These are phyloP conservation scores for Alternaria sp. DNA, from an alignment of 2,329 filamentous ascomycete species.

Conservation along the genomic window DNA sequence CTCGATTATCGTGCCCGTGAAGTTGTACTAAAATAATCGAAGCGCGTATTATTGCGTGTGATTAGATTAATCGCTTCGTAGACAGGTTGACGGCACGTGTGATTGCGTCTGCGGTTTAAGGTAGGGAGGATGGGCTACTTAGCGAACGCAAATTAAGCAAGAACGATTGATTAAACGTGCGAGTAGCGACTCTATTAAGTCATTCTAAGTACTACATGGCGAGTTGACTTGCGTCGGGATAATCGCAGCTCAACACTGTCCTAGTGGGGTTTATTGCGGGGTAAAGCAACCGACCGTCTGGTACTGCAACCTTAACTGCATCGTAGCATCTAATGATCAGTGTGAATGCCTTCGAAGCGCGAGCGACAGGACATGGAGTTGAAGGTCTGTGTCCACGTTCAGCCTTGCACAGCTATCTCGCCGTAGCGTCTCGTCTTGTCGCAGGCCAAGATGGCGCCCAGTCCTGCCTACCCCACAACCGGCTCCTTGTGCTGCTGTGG, in stretches of 20 bases:
- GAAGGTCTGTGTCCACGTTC: not conserved
- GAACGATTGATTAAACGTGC: not conserved
- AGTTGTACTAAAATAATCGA: not conserved
- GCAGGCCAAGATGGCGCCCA: conserved; percentile 1
- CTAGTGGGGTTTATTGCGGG: conserved; percentile 33
- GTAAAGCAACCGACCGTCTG: conserved; percentile 21
- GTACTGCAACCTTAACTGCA: conserved; percentile 6
- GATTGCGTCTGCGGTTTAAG: not conserved
- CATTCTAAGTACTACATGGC: not conserved
- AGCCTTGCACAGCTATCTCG: conserved; percentile 6
- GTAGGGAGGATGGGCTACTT: not conserved
- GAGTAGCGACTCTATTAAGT: not conserved
- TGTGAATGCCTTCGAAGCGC: not conserved
- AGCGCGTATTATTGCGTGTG: not conserved
- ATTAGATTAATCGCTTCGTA: not conserved
- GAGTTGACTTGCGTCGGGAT: conserved; percentile 25
- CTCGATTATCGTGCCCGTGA: not conserved
- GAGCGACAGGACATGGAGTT: not conserved
- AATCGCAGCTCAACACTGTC: conserved; percentile 25
- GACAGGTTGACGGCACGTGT: not conserved
- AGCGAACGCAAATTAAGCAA: not conserved
- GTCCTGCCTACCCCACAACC: conserved; percentile 14
- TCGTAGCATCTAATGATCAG: not conserved
- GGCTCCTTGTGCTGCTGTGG: conserved; percentile 7
- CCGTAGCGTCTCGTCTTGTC: conserved; percentile 1